phyloP scores from a whole-genome alignment of 2,329 filamentous ascomycete species.

The Aspergillus tubingensis region DNA sequence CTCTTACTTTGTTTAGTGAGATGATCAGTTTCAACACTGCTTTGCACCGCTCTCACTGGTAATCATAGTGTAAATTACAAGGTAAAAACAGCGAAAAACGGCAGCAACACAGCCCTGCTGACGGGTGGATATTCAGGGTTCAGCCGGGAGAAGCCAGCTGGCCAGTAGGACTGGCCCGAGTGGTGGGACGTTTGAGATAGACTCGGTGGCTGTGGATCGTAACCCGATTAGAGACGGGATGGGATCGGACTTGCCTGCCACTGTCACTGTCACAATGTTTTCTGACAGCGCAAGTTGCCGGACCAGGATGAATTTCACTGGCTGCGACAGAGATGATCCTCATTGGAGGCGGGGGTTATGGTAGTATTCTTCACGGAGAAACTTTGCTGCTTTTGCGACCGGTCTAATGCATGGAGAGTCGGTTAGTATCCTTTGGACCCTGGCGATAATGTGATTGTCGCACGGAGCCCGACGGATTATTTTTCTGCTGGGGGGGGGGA shows the following conservation, averaged over 20 bases:
- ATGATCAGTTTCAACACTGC: neutral
- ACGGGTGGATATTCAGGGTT: constrained; percentile 1
- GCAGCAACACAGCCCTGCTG: neutral
- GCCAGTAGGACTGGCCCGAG: constrained; percentile 7
- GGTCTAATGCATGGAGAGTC: neutral
- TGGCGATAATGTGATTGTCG: neutral
- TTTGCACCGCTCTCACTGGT: neutral
- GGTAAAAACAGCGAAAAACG: neutral
- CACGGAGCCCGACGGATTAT: neutral
- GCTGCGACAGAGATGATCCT: neutral
- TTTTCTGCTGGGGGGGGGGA: neutral
- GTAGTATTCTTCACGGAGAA: neutral
- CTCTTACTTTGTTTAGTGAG: neutral
- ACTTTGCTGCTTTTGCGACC: neutral
- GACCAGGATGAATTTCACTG: neutral
- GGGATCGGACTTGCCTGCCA: neutral
- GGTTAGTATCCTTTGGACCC: neutral
- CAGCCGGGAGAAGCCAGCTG: neutral
- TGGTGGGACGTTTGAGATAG: constrained; percentile 19
- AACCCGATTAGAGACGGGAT: constrained; percentile 12
- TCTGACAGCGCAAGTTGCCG: neutral
- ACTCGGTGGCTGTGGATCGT: constrained; percentile 17
- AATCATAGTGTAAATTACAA: neutral
- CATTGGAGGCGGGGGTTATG: neutral
- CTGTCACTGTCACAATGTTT: neutral